Evolutionary conservation across 495 filamentous ascomycete species (phyloP), one percentile per base, ranked within the genome.

Genomic region (Trichocladium antarcticum): DNA sequence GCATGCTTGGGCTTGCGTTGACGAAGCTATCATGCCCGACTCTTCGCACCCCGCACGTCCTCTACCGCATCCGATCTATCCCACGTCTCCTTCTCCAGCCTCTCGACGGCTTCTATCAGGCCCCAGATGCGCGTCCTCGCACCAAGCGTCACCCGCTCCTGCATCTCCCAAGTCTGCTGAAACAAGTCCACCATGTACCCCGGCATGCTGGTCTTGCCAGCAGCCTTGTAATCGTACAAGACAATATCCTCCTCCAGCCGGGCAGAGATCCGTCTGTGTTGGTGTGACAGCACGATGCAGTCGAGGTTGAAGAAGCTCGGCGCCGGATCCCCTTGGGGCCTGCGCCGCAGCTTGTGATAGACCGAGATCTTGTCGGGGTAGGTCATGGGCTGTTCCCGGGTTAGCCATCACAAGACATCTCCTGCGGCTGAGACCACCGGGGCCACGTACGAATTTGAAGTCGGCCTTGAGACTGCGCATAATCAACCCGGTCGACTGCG

Each of bases 301-400:
- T 81, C 76, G 5, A 84, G 70, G 16, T 66, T 47, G 38, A 73
- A 67, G 11, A 60, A 57, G 21, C 63, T 67, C 27, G 63, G 51
- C 3, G 47, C 53, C 2, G 57, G 51, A 8, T 57, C 40, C 1
- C 51, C 44, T 10, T 54, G 41, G 14, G 70, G 69, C 14, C 47
- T 46, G n/a, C 63, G 50, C 6, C 73, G 68, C 6, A 98, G 75
- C 60, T 85, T 94, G 65, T 96, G 92, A 58, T 89, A 89, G 7
- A 92, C 84, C 0, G 87, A 86, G 41, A 96, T 79, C 43, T 75
- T 80, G 68, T 97, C 89, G 0, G 90, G 89, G 57, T 78, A 93
- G 42, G 75, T 82, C 79, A 95, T 86, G 9, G 90, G 89, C 89
- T 95, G 53, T 14, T 8, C 5, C 6, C 24, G 57, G 15, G 27